Conservation (phyloP, 2,329 filamentous ascomycete genomes). For the Sarocladium brachiariae region DNA sequence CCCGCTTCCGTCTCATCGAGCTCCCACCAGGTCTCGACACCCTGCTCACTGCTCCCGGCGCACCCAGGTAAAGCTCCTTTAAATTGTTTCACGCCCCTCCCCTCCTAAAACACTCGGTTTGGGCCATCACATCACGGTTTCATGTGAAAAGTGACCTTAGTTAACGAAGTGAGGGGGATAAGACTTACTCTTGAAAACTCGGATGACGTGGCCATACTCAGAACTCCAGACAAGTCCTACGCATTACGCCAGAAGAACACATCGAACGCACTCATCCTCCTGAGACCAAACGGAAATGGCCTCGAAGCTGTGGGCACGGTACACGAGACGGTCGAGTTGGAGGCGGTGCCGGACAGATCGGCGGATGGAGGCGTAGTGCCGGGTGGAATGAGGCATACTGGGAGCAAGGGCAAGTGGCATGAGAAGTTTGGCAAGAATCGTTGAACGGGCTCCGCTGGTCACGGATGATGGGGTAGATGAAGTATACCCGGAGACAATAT, state of each 20-base stretch:
- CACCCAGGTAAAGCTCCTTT: constrained; percentile 43
- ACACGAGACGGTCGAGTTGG: constrained; percentile 56
- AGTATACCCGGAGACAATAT: not conserved
- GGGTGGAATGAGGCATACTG: constrained; percentile 16
- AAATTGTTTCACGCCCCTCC: no score
- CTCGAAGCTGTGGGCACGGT: constrained; percentile 47
- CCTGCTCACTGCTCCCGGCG: constrained; percentile 45
- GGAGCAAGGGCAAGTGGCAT: constrained; percentile 49
- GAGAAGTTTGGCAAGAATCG: constrained; percentile 47
- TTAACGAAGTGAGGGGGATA: no score
- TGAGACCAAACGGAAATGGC: constrained; percentile 30
- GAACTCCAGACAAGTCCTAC: constrained; percentile 45
- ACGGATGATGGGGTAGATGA: not conserved
- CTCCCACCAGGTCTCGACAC: constrained; percentile 52
- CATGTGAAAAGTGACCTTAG: no score
- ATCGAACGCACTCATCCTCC: constrained; percentile 56
- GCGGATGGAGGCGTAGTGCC: constrained; percentile 20
- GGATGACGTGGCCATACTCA: constrained; percentile 43
- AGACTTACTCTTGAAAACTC: constrained; percentile 45
- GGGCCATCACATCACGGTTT: no score
- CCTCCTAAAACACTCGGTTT: no score
- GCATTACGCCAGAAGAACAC: constrained; percentile 60
- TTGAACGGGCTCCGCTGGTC: constrained; percentile 19
- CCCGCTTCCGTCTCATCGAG: constrained; percentile 54
- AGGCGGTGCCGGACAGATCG: constrained; percentile 32